Evolutionary conservation across 2,329 filamentous ascomycete species (phyloP), one percentile per base, ranked within the genome.

Genomic region (Apiospora arundinis): DNA sequence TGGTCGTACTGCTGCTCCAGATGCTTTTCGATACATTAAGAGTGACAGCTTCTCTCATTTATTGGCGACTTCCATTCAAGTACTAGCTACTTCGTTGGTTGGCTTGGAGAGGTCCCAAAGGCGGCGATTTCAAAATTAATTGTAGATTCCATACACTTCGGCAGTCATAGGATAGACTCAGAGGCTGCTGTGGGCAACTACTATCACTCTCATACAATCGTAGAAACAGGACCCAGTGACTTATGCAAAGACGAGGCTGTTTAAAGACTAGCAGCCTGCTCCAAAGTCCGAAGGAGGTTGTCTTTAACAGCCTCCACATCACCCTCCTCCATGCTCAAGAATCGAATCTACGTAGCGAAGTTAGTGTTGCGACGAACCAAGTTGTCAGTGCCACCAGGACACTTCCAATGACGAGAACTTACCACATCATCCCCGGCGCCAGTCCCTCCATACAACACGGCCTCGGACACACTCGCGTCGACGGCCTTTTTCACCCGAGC

Each of bases 401-500:
- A 71, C 28, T 69, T 70, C n/a, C 16, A 28, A 12, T 23, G n/a
- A 37, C 70, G 37, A 25, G 18, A 23, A 82, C 89, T 82, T 85
- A 95, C 93, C 82, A 94, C 86, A 75, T 97, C 94, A 79, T 95
- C 92, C 12, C 88, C 82, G 21, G 83, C 83, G 60, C 87, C 86
- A 6, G 85, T 84, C 72, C 86, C 87, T 7, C 94, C 94, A 82
- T 91, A 98, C 32, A 98, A 83, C 5, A 94, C 91, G 1, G 91
- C 85, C 75, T 98, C 95, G 0, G 93, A 93, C 68, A 94, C 83
- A 77, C 94, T 97, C 12, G 89, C 87, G 68, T 92, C 89, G 60
- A 98, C 89, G 23, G 92, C 92, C 80, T 92, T 93, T 81, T 90
- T 92, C 0, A 97, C 95, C 70, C 95, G 89, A 74, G 95, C 92